A percentile compares a stretch with the other conserved stretches of the same genome.
Evolutionary conservation across 495 filamentous ascomycete genomes (phyloP).

Genomic region (Tricharina praecox): DNA sequence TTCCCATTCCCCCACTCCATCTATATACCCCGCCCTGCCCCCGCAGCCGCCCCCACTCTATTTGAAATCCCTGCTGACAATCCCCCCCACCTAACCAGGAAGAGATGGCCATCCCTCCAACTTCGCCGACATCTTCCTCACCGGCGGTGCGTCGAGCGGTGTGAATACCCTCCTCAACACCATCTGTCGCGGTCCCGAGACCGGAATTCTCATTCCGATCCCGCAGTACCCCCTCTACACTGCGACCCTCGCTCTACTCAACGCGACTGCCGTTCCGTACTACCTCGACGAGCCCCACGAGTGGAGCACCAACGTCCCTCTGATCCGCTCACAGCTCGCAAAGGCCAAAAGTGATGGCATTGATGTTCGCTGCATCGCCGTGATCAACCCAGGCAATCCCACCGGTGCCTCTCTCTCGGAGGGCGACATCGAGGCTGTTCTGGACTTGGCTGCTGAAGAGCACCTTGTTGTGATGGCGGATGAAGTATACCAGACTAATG

Average conservation of each 20-base stretch:
- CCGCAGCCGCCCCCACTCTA: constrained; percentile 1
- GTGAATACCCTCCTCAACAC: constrained; percentile 83
- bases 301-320: constrained; percentile 71
- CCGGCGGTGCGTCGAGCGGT: constrained; percentile 77
- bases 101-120: constrained; percentile 77
- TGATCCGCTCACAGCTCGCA: constrained; percentile 51
- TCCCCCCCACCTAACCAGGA: constrained; percentile 27
- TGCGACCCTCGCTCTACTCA: constrained; percentile 69
- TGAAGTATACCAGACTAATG: constrained; percentile 98
- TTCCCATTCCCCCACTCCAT: too few relatives aligned
- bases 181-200: constrained; percentile 61
- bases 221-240: constrained; percentile 98
- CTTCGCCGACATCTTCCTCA: constrained; percentile 65
- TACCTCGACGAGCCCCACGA: constrained; percentile 67
- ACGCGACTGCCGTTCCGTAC: constrained; percentile 81
- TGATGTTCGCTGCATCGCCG: constrained; percentile 78
- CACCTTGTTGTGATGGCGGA: constrained; percentile 81
- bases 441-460: constrained; percentile 72
- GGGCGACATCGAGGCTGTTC: constrained; percentile 61
- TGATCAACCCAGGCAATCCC: constrained; percentile 97
- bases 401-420: constrained; percentile 71
- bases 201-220: constrained; percentile 83
- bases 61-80: not conserved
- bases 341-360: constrained; percentile 57
- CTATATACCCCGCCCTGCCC: not conserved